These are phyloP conservation scores for Annona cherimola DNA, from an alignment of 164 flowering plant genomes.

Conservation along the genomic window DNA sequence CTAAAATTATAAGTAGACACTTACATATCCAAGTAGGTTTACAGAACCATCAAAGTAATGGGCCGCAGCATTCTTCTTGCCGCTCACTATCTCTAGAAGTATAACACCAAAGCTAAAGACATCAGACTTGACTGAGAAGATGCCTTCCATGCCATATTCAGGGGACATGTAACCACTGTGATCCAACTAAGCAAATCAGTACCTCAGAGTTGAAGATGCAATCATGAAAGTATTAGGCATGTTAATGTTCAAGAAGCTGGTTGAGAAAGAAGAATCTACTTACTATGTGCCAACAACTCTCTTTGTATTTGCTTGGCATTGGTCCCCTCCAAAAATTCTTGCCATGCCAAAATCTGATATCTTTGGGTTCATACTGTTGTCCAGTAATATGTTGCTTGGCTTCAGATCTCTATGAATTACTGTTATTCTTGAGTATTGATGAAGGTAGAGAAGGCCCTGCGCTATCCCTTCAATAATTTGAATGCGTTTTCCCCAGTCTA, in stretches of 20 bases:
- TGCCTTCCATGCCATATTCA: conserved; percentile 8
- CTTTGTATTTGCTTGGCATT: conserved; percentile 16
- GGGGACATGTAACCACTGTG: conserved; percentile 12
- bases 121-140: conserved; percentile 5
- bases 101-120: conserved; percentile 11
- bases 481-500: conserved; percentile 30
- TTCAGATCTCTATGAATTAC: conserved; percentile 50
- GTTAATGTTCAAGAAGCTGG: background rate
- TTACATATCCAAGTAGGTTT: conserved; percentile 1
- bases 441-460: conserved; percentile 42
- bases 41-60: background rate
- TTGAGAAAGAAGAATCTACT: background rate
- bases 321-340: conserved; percentile 20
- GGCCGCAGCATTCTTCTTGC: conserved; percentile 27
- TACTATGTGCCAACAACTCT: conserved; percentile 31
- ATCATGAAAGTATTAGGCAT: background rate
- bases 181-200: background rate
- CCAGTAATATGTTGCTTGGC: conserved; percentile 38
- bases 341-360: conserved; percentile 56
- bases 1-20: background rate
- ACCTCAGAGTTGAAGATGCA: background rate
- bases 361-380: conserved; percentile 34
- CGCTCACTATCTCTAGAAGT: conserved; percentile 14
- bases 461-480: conserved; percentile 33
- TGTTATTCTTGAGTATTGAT: conserved; percentile 32